phyloP scores from a whole-genome alignment of 768 basidiomycete genomes.

The Pulveroboletus sp. region DNA sequence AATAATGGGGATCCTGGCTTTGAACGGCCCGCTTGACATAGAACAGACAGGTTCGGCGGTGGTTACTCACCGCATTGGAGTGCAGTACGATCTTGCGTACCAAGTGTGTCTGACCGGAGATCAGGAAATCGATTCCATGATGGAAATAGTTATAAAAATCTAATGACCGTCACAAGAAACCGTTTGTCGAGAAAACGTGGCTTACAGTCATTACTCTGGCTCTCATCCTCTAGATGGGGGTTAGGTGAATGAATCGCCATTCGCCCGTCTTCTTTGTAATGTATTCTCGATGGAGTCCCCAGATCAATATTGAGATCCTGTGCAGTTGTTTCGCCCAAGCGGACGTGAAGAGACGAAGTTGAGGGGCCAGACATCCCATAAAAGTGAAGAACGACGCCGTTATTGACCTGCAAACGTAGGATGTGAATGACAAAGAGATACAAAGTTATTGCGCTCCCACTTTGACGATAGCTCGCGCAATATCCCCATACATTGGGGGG shows the following conservation, averaged over 20 bases:
- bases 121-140: slow-evolving; percentile 82
- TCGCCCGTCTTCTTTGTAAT: slow-evolving; percentile 86
- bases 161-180: slow-evolving; percentile 27
- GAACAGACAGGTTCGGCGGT: not conserved
- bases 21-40: not conserved
- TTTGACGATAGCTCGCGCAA: slow-evolving; percentile 64
- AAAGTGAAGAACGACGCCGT: slow-evolving; percentile 68
- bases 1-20: slow-evolving; percentile 88
- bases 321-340: slow-evolving; percentile 70
- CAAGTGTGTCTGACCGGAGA: slow-evolving; percentile 64
- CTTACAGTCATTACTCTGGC: slow-evolving; percentile 50
- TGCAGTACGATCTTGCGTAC: slow-evolving; percentile 86
- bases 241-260: slow-evolving; percentile 75
- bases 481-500: slow-evolving; percentile 66
- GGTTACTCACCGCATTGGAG: slow-evolving; percentile 69
- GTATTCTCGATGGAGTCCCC: slow-evolving; percentile 70
- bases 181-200: slow-evolving; percentile 1
- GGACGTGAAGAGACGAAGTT: slow-evolving; percentile 48
- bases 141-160: slow-evolving; percentile 95
- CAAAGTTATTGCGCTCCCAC: slow-evolving; percentile 30
- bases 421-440: not conserved
- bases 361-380: slow-evolving; percentile 46
- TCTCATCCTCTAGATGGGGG: slow-evolving; percentile 39
- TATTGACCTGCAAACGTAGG: slow-evolving; percentile 49
- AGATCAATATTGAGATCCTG: slow-evolving; percentile 79